Evolutionary conservation across 441 rosid species (phyloP).

Genomic region (Croton setiger): DNA sequence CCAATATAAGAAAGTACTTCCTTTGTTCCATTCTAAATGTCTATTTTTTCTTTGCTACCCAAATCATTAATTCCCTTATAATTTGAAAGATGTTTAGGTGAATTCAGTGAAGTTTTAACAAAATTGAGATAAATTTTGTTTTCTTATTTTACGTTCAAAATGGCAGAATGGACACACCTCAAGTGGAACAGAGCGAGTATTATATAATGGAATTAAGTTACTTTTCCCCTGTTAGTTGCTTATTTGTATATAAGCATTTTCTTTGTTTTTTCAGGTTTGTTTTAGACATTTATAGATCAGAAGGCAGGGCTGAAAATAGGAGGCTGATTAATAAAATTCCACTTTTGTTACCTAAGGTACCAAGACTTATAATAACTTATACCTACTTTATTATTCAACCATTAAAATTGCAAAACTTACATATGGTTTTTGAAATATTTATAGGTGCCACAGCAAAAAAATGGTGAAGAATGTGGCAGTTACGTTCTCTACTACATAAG

Average conservation of each 20-base stretch:
- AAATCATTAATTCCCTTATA: no score
- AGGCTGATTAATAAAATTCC: slow-evolving; percentile 47
- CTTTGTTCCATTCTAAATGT: neutral
- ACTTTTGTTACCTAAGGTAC: slow-evolving; percentile 65
- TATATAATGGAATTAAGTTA: slow-evolving; percentile 1
- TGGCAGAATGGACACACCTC: no score
- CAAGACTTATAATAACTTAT: neutral
- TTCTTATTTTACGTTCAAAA: no score
- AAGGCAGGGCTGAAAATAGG: slow-evolving; percentile 50
- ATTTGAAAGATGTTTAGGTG: no score
- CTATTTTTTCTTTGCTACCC: no score
- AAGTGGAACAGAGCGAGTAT: no score
- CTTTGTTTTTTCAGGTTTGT: slow-evolving; percentile 57
- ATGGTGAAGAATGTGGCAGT: slow-evolving; percentile 71
- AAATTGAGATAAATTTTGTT: no score
- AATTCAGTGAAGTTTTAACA: no score
- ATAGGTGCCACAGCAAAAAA: slow-evolving; percentile 91
- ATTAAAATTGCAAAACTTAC: neutral
- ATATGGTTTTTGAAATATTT: slow-evolving; percentile 8
- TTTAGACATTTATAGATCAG: slow-evolving; percentile 51
- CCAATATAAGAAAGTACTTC: slow-evolving; percentile 62
- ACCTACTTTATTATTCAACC: neutral
- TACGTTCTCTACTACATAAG: slow-evolving; percentile 75
- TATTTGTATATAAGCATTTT: slow-evolving; percentile 6
- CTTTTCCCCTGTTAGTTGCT: neutral